Evolutionary conservation across 108 stramenopile genomes (phyloP).

Genomic region (Cyclotella choctawhatcheeana): DNA sequence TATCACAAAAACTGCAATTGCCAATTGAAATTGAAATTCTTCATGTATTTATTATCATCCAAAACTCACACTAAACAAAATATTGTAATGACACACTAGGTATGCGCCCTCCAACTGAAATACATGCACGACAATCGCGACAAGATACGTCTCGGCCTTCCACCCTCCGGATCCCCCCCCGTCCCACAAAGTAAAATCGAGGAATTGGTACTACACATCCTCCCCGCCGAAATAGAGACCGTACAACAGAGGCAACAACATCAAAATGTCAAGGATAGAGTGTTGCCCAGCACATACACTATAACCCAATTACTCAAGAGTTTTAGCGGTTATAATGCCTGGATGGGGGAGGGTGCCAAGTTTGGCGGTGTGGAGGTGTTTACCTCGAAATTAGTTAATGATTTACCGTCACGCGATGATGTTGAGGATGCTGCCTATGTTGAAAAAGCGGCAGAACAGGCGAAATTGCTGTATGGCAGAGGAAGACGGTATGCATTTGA

Average conservation of each 20-base stretch:
- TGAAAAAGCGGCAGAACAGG: slow-evolving; percentile 52
- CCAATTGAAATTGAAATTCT: too few species aligned
- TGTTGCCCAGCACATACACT: slow-evolving; percentile 80
- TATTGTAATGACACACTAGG: too few species aligned
- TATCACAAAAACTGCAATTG: too few species aligned
- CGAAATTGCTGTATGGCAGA: slow-evolving; percentile 65
- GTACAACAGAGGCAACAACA: slow-evolving; percentile 23
- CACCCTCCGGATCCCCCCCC: slow-evolving; percentile 70
- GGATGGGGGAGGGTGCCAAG: slow-evolving; percentile 84
- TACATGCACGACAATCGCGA: slow-evolving; percentile 72
- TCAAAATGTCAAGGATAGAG: slow-evolving; percentile 29
- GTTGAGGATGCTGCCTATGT: slow-evolving; percentile 32
- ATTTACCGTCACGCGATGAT: slow-evolving; percentile 41
- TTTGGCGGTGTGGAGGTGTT: slow-evolving; percentile 62
- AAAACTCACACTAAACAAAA: too few species aligned
- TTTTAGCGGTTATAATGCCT: slow-evolving; percentile 84
- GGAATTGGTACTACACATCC: slow-evolving; percentile 68
- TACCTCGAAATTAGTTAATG: slow-evolving; percentile 51
- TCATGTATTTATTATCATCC: too few species aligned
- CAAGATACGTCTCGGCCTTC: slow-evolving; percentile 76
- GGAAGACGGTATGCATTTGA: slow-evolving; percentile 83
- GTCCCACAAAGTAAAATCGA: slow-evolving; percentile 84
- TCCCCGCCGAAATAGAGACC: slow-evolving; percentile 70
- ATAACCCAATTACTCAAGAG: slow-evolving; percentile 77
- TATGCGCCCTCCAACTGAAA: slow-evolving; percentile 22